A percentile compares a stretch with the other conserved stretches of the same genome.
Evolutionary conservation across 2,329 filamentous ascomycete genomes (phyloP).

Genomic region (Aplosporella prunicola): DNA sequence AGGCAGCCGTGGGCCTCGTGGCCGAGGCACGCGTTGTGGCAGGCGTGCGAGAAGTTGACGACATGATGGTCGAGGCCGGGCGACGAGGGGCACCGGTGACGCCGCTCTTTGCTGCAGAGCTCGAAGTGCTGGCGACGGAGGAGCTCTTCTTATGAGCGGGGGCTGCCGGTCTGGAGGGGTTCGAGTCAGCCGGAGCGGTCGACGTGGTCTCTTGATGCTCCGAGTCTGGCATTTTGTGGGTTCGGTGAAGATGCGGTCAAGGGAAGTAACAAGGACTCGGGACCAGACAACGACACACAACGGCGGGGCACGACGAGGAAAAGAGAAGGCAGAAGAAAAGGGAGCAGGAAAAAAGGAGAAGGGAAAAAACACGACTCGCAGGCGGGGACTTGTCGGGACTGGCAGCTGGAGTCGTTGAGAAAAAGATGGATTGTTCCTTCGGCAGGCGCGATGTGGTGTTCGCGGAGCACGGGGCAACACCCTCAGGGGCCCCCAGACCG

Average conservation of each 20-base stretch:
- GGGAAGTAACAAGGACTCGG: too few species aligned
- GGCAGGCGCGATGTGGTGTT: too few species aligned
- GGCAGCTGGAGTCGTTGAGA: too few species aligned
- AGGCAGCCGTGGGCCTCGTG: conserved; percentile 7
- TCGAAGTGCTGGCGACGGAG: conserved; percentile 6
- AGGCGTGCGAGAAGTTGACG: conserved; percentile 6
- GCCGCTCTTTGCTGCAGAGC: conserved; percentile 6
- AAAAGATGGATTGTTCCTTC: too few species aligned
- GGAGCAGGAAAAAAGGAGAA: background rate
- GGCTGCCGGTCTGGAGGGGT: background rate
- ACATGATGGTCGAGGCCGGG: conserved; percentile 7
- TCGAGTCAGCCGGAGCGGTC: background rate
- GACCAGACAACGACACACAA: too few species aligned
- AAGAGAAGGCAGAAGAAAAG: background rate
- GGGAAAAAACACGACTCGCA: conserved; percentile 2
- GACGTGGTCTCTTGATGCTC: conserved; percentile 5
- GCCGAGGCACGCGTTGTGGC: conserved; percentile 7
- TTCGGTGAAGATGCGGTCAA: too few species aligned
- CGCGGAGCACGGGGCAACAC: too few species aligned
- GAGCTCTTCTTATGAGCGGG: conserved; percentile 6
- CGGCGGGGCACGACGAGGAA: too few species aligned
- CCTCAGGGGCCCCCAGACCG: too few species aligned
- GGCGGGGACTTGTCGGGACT: too few species aligned
- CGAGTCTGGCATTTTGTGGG: too few species aligned
- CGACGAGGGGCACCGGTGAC: conserved; percentile 8